A percentile compares a stretch with the other conserved stretches of the same genome.
Evolutionary conservation across 169 alveolate species (phyloP).

Genomic region (Eimeria praecox): DNA sequence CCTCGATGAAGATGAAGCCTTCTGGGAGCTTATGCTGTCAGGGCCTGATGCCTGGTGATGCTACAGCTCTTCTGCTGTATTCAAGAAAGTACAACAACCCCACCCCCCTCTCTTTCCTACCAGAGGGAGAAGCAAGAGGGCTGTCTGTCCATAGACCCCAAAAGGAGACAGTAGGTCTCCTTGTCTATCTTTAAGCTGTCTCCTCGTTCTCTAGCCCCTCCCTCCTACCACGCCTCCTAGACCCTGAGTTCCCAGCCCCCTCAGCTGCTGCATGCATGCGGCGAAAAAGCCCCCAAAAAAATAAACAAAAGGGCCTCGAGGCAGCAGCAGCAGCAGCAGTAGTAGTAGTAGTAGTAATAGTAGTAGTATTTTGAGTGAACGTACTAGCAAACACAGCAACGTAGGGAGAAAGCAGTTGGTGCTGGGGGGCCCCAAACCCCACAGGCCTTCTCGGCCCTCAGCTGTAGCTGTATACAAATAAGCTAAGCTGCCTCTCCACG

Average conservation of each 20-base stretch:
- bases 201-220: not conserved
- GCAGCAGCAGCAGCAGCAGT: not conserved
- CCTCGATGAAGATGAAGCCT: constrained; percentile 23
- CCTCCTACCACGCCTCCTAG: too few relatives aligned
- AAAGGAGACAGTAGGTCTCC: not conserved
- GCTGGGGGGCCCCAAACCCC: not conserved
- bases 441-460: not conserved
- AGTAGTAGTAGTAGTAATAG: too few relatives aligned
- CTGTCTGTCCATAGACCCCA: too few relatives aligned
- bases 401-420: not conserved
- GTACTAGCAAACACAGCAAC: not conserved
- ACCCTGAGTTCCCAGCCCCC: too few relatives aligned
- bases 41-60: not conserved
- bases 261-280: too few relatives aligned
- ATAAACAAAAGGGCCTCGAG: too few relatives aligned
- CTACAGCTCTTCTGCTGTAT: not conserved
- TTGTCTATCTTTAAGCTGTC: not conserved
- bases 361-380: not conserved
- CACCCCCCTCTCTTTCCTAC: not conserved
- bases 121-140: not conserved
- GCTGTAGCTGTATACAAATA: too few relatives aligned
- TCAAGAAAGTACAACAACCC: not conserved
- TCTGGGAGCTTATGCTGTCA: constrained; percentile 1
- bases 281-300: too few relatives aligned
- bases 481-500: too few relatives aligned